Conservation (phyloP, 129 eudicot genomes). For the Arctium lappa region DNA sequence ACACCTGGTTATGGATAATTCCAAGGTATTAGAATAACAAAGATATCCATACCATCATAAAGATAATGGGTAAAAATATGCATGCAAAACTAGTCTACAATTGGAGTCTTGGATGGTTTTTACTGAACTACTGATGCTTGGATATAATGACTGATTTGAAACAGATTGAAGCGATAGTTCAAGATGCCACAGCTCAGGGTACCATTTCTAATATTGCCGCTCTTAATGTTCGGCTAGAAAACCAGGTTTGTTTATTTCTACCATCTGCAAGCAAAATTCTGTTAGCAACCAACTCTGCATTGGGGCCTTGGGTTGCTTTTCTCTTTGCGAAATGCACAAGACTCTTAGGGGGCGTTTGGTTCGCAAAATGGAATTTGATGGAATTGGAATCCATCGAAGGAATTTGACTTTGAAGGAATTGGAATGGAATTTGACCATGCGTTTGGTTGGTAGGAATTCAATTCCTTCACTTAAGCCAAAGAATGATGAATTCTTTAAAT, state of each 20-base stretch:
- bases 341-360: not conserved
- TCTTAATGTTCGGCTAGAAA: conserved; percentile 62
- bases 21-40: not conserved
- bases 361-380: too few species aligned
- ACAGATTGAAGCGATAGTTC: conserved; percentile 85
- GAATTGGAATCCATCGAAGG: too few species aligned
- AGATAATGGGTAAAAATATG: not conserved
- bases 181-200: conserved; percentile 66
- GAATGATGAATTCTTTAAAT: too few species aligned
- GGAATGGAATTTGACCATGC: too few species aligned
- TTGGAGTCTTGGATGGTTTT: not conserved
- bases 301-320: not conserved
- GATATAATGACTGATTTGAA: conserved; percentile 15
- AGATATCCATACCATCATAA: not conserved
- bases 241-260: conserved; percentile 47
- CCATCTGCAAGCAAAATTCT: not conserved
- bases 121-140: not conserved
- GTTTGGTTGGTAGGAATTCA: too few species aligned
- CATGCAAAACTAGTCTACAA: not conserved
- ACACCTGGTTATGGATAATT: too few species aligned
- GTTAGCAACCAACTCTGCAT: conserved; percentile 1
- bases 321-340: not conserved
- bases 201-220: conserved; percentile 66
- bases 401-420: too few species aligned
- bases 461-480: too few species aligned